Evolutionary conservation across 2,329 filamentous ascomycete species (phyloP), one percentile per base, ranked within the genome.

Genomic region (Colletotrichum godetiae): DNA sequence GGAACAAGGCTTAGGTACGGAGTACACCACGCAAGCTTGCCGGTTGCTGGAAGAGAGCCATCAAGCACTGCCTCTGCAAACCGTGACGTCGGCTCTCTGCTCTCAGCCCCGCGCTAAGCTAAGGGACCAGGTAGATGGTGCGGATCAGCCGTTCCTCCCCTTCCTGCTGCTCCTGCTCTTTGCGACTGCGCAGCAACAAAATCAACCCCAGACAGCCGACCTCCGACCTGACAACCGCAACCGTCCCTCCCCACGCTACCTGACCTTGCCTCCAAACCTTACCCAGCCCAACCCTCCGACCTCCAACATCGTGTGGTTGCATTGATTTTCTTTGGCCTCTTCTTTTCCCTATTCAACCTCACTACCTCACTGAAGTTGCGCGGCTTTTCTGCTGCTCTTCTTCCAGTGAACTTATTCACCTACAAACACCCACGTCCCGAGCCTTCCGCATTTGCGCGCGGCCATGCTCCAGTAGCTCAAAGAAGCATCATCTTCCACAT

Each of bases 51-150:
- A 49, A 11, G 42, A 46, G 8, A 3, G 42, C 42, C n/a, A 19
- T 22, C 56, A 46, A 42, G 57, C 22, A 68, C 49, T 19, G 52
- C 15, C 35, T 11, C n/a, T 46, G 29, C 22, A 65, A 62, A 46
- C 55, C 46, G 70, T 73, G 70, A 73, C 67, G 67, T 73, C 70
- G 68, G 60, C 46, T 72, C 65, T 71, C 67, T 73, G 67, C 29
- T 74, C 70, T 71, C 68, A 72, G 68, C 72, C 68, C 72, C 72
- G 68, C 68, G 68, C 68, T 74, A 65, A 65, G 62, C 27, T 49
- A 56, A 68, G 68, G 29, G 59, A 56, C 60, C 46, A 35, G 29
- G 42, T 49, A 49, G 19, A 49, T 49, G 42, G 42, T 49, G 42
- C 22, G 42, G 49, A 63, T 56, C 60, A 70, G 67, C 67, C 33